Base-by-base conservation (phyloP, 2,329 filamentous ascomycete genomes). In the Fusarium bulbicola region DNA sequence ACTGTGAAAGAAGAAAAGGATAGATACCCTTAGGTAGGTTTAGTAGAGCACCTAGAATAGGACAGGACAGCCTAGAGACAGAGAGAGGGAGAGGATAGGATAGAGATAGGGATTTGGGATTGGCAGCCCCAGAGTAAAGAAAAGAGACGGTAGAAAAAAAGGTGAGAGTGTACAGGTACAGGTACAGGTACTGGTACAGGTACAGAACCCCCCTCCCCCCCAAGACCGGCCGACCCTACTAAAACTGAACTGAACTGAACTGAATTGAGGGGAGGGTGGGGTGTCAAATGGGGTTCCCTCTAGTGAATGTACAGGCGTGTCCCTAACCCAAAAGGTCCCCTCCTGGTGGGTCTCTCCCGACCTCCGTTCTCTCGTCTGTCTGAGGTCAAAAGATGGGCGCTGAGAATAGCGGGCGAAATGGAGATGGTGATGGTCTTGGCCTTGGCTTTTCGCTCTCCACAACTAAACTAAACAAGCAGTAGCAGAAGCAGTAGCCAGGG, bases 351-450 rank as follows among this genome's bases (percentile, higher is more conserved):
- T 62, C 65, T 20, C 59, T 52, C 52, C 66, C 66, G 68, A 34
- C 67, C 70, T 70, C 58, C 56, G 59, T 73, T 40, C 70, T 63
- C 59, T 43, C 57, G 56, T 59, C 47, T 60, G 62, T 64, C 65
- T 60, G 62, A 73, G 45, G 49, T 53, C 49, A 53, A 53, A 28
- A 53, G 32, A 37, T 66, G 70, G 73, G 74, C 70, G 66, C 75
- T 77, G 75, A 73, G 75, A 73, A 75, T 62, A 74, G 72, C 74
- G 70, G 73, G 54, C 64, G 63, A 67, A 24, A 59, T 66, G 34
- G 63, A 26, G n/a, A 37, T 39, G 50, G 34, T 28, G 20, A 39
- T 53, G 49, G 32, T 34, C 32, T 34, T 36, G 34, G 50, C 24
- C 24, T 53, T 39, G 49, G 32, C 32, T 36, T 28, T 36, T 39